These are phyloP conservation scores for Gnaphalium uliginosum DNA, from an alignment of 129 eudicot species.

Conservation along the genomic window DNA sequence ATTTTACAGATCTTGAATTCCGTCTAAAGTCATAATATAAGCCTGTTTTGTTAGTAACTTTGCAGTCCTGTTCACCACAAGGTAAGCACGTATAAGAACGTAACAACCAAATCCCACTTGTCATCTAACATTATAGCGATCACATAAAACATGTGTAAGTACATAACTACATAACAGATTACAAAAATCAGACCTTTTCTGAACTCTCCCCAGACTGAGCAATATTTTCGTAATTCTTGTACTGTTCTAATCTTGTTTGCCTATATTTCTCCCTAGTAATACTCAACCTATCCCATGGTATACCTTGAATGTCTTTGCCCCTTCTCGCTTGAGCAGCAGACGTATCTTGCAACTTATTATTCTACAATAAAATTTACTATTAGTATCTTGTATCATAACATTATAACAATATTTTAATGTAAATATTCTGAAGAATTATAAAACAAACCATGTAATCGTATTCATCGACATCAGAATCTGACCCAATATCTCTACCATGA, in stretches of 20 bases:
- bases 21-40: constrained; percentile 64
- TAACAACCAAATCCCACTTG: not conserved
- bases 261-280: constrained; percentile 79
- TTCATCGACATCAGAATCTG: constrained; percentile 79
- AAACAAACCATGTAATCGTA: constrained; percentile 54
- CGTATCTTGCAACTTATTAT: constrained; percentile 55
- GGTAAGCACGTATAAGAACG: not conserved
- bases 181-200: constrained; percentile 44
- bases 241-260: constrained; percentile 80
- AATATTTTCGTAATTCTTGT: constrained; percentile 79
- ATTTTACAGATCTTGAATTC: constrained; percentile 75
- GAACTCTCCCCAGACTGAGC: constrained; percentile 73
- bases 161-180: not conserved
- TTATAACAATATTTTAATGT: not conserved
- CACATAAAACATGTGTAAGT: not conserved
- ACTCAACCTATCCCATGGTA: constrained; percentile 84
- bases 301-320: constrained; percentile 91
- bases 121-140: not conserved
- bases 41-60: constrained; percentile 55
- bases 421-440: not conserved
- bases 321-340: constrained; percentile 80
- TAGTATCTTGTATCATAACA: not conserved
- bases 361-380: constrained; percentile 34
- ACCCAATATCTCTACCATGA: constrained; percentile 50
- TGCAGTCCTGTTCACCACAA: constrained; percentile 59